Base-by-base conservation (phyloP, 1,284 basidiomycete species). In the Boletus sp. region DNA sequence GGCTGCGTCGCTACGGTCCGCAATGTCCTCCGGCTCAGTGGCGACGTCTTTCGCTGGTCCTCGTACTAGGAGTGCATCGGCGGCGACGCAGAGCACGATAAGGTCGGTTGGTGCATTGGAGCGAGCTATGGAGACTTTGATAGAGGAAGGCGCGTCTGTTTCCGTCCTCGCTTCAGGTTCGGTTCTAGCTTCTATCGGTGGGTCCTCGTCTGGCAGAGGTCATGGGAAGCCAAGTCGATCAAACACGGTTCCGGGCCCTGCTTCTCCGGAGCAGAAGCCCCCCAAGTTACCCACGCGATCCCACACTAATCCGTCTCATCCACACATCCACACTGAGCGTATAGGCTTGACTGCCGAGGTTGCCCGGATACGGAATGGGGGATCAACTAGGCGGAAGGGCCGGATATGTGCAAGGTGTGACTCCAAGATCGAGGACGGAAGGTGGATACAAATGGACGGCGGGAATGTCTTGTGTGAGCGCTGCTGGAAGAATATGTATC, bases 401-500 rank as follows among this genome's bases (percentile, higher is more conserved):
- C 73, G 72, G 52, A 64, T 70, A 20, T 94, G 91, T 60, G 70
- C 81, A 38, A 77, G 80, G 53, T 94, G 91, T 65, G 68, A 74
- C 48, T 77, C 75, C 61, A 69, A 59, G 49, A 86, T 94, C 46
- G 83, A 85, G 33, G 86, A 91, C 56, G 85, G 84, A 52, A 74
- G 85, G 55, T 94, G 88, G 87, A 80, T 91, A 52, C 72, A 74
- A 56, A 78, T 88, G 62, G 90, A 93, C 57, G 80, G 77, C 19
- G 88, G 85, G 44, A 81, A 74, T 13, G 78, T 86, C 29, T 69
- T 94, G 53, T 94, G 91, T 66, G 92, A 92, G 62, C 70, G 69
- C 56, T 93, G 91, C 66, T 94, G 91, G 91, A 94, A 94, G 75
- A 84, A 88, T 61, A 87, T 94, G 82, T 94, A 94, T 72, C 68